Base-by-base conservation (phyloP, 2,329 filamentous ascomycete species). In the Venturia carpophila region DNA sequence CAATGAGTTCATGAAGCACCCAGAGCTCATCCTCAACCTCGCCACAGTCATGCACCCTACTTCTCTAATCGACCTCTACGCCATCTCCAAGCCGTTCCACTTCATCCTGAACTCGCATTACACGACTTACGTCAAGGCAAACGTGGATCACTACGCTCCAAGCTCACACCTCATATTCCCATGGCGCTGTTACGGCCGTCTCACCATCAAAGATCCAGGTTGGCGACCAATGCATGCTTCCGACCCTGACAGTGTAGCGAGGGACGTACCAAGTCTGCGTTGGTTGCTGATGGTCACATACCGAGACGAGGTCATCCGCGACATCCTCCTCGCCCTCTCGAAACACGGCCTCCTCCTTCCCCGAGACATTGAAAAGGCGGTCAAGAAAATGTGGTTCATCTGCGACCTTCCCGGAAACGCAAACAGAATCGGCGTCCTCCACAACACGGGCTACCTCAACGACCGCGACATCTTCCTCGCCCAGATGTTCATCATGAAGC, bases 281-380 rank as follows among this genome's bases (percentile, higher is more conserved):
- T 94, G 88, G 82, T 78, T 91, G 7, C 79, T 83, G 65, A 86
- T 93, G 82, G 79, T 91, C 0, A 73, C 84, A 67, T 82, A 79
- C 66, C 81, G 87, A 13, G 78, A 88, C 68, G 76, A 78, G 47
- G 79, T 80, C 43, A 80, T 84, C 67, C 76, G 80, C 34, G 83
- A 89, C 69, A 89, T 91, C 68, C 72, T 89, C n/a, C 81, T 81
- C 17, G 76, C 81, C 15, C 78, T 92, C 68, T 83, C 83, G 0
- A 77, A 81, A 17, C 75, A 81, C 55, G 87, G 86, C 1, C 81
- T 86, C 66, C 79, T 81, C 11, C 75, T 85, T 63, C 87, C 87
- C 17, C 19, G 27, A 10, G 13, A 34, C 56, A 65, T 63, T 62
- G 34, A 64, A 27, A 27, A 4, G 5, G 66, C 27, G 27, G 30